These are phyloP conservation scores for Teunomyces atbi DNA, from an alignment of 805 yeast species.

Conservation along the genomic window DNA sequence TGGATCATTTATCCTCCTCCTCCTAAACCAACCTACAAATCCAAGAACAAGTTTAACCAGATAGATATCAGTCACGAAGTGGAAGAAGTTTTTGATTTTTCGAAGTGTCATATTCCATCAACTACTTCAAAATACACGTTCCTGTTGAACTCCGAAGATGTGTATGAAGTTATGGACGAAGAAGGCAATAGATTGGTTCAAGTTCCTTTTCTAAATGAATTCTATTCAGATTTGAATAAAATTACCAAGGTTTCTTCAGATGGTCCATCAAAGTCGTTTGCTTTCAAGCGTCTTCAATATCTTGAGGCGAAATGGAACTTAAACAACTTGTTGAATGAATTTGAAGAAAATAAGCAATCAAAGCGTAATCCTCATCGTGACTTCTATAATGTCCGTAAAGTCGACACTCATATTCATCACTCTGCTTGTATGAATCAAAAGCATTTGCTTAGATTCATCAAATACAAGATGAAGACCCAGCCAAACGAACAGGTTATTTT, in stretches of 20 bases:
- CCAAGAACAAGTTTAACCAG: slow-evolving; percentile 54
- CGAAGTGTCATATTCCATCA: slow-evolving; percentile 55
- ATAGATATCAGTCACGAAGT: slow-evolving; percentile 31
- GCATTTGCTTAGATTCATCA: slow-evolving; percentile 89
- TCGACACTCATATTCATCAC: slow-evolving; percentile 98
- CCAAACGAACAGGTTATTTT: slow-evolving; percentile 89
- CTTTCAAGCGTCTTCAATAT: slow-evolving; percentile 89
- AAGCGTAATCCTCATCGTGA: slow-evolving; percentile 96
- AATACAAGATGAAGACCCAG: slow-evolving; percentile 83
- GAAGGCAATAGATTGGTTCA: slow-evolving; percentile 42
- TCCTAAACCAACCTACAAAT: slow-evolving; percentile 80
- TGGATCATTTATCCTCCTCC: slow-evolving; percentile 94
- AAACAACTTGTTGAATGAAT: slow-evolving; percentile 84
- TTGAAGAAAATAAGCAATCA: slow-evolving; percentile 86
- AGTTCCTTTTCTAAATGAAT: slow-evolving; percentile 85
- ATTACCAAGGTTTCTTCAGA: slow-evolving; percentile 78
- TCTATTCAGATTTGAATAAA: slow-evolving; percentile 76
- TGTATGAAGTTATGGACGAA: slow-evolving; percentile 57
- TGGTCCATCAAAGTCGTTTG: slow-evolving; percentile 96
- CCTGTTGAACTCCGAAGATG: slow-evolving; percentile 59
- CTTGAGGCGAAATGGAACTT: slow-evolving; percentile 96
- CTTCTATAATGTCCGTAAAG: slow-evolving; percentile 93
- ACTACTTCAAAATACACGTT: slow-evolving; percentile 40
- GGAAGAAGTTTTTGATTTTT: slow-evolving; percentile 59
- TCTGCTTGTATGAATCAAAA: slow-evolving; percentile 99